Conservation (phyloP, 768 basidiomycete species). For the Termitomyces sp. region DNA sequence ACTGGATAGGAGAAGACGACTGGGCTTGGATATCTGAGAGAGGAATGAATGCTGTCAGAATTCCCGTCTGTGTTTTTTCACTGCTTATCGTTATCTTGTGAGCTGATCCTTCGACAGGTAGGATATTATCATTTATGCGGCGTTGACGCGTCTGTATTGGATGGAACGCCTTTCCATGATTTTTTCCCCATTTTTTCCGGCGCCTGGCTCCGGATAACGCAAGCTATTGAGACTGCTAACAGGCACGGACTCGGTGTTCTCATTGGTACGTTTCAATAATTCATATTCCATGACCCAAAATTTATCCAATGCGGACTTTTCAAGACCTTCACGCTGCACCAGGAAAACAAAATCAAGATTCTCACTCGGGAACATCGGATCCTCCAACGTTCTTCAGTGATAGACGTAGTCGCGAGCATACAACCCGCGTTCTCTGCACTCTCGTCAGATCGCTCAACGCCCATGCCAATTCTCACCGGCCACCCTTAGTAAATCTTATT, state of each 20-base stretch:
- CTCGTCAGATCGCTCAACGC: constrained; percentile 30
- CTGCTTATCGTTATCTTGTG: not conserved
- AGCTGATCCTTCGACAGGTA: constrained; percentile 38
- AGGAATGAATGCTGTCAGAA: constrained; percentile 60
- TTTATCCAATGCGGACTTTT: not conserved
- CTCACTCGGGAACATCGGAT: constrained; percentile 62
- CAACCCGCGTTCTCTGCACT: constrained; percentile 43
- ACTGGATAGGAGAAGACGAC: constrained; percentile 63
- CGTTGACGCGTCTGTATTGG: constrained; percentile 52
- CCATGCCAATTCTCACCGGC: constrained; percentile 26
- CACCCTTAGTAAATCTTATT: constrained; percentile 45
- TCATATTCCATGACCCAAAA: too few species aligned
- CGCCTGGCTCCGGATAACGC: constrained; percentile 63
- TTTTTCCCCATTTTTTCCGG: constrained; percentile 49
- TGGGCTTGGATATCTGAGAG: constrained; percentile 55
- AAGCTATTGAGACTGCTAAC: constrained; percentile 57
- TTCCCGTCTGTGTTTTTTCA: constrained; percentile 41
- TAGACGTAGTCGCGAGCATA: constrained; percentile 40
- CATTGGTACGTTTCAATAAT: constrained; percentile 42
- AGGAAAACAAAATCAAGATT: constrained; percentile 69
- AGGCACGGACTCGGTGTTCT: constrained; percentile 66
- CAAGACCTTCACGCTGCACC: constrained; percentile 72
- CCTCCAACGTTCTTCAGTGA: constrained; percentile 47
- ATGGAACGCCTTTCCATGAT: constrained; percentile 62
- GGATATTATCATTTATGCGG: constrained; percentile 72